A percentile compares a stretch with the other conserved stretches of the same genome.
Conservation (phyloP, 768 basidiomycete species). For the Daedaleopsis sinensis region DNA sequence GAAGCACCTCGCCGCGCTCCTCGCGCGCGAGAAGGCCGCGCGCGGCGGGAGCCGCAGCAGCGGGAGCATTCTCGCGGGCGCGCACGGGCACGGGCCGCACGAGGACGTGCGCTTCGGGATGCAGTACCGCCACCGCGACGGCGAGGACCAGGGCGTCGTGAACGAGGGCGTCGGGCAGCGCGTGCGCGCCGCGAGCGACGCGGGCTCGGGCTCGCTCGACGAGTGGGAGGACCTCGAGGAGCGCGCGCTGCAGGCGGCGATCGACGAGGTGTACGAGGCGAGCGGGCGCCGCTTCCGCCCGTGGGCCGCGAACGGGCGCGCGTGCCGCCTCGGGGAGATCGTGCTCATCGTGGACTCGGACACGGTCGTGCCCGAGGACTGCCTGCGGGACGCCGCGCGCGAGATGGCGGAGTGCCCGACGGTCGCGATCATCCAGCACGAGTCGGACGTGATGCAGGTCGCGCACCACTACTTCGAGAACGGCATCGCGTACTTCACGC, state of each 20-base stretch:
- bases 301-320: conserved; percentile 40
- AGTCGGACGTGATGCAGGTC: conserved; percentile 58
- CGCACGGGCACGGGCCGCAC: conserved; percentile 29
- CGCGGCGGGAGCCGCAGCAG: conserved; percentile 11
- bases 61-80: conserved; percentile 9
- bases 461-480: conserved; percentile 56
- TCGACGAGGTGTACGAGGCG: conserved; percentile 52
- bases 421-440: conserved; percentile 55
- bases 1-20: conserved; percentile 37
- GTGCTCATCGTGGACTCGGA: conserved; percentile 55
- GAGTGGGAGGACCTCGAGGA: conserved; percentile 48
- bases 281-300: conserved; percentile 33
- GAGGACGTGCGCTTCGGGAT: conserved; percentile 55
- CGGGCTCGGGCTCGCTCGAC: conserved; percentile 14
- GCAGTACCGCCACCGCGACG: conserved; percentile 65
- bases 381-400: conserved; percentile 53
- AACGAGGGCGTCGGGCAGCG: conserved; percentile 29
- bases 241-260: conserved; percentile 50
- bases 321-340: conserved; percentile 48
- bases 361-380: conserved; percentile 55
- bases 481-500: conserved; percentile 51
- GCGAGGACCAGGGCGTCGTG: conserved; percentile 54
- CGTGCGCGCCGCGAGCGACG: conserved; percentile 23
- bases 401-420: conserved; percentile 53
- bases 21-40: conserved; percentile 25